Conservation (phyloP, 306 rosid genomes). For the Prunus campanulata region DNA sequence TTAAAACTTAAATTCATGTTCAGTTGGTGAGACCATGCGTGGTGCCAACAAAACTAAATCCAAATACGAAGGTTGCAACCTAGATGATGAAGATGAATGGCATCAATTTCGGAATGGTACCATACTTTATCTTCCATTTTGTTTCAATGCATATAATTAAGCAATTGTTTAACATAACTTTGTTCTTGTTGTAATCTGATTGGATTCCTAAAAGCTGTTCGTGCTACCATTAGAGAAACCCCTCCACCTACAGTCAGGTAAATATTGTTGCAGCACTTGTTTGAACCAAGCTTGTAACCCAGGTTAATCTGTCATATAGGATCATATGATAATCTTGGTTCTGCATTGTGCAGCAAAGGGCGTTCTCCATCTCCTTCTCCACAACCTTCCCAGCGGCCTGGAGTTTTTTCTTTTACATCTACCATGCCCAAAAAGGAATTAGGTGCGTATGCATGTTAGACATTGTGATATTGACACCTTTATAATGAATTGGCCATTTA, state of each 20-base stretch:
- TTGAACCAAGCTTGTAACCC: conserved; percentile 16
- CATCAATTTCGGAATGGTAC: conserved; percentile 80
- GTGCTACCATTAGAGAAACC: conserved; percentile 81
- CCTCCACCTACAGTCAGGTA: conserved; percentile 72
- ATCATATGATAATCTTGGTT: conserved; percentile 14
- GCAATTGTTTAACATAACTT: conserved; percentile 24
- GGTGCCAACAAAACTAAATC: conserved; percentile 61
- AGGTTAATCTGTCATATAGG: neutral
- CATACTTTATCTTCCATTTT: conserved; percentile 12
- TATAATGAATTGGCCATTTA: conserved; percentile 3
- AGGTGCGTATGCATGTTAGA: conserved; percentile 40
- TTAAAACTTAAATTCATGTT: conserved; percentile 26
- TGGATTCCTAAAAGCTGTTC: conserved; percentile 58
- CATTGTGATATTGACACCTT: neutral
- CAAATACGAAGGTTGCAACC: conserved; percentile 67
- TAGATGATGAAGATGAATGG: conserved; percentile 90
- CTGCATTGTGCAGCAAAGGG: conserved; percentile 59
- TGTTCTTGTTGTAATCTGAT: conserved; percentile 20
- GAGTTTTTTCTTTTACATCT: conserved; percentile 71
- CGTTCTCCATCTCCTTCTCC: conserved; percentile 66
- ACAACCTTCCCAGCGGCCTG: conserved; percentile 49
- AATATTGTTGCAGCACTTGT: conserved; percentile 2
- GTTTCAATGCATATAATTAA: neutral
- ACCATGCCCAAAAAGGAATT: conserved; percentile 67
- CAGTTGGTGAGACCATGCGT: conserved; percentile 86